Percentiles rank a stretch among this genome's conserved stretches.
phyloP scores from a whole-genome alignment of 768 basidiomycete species.

The Pluteus cervinus region DNA sequence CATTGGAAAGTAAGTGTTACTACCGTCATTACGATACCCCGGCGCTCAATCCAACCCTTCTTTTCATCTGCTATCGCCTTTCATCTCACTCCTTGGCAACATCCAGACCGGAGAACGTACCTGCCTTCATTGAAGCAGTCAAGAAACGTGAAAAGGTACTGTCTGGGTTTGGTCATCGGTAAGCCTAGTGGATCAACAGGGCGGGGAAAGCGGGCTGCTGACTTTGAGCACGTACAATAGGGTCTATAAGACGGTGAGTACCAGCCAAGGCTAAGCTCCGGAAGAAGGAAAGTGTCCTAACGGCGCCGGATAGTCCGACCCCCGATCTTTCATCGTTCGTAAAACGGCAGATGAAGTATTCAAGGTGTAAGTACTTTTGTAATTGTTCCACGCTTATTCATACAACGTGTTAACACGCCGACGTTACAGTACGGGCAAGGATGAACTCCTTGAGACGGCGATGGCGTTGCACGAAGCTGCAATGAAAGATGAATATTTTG shows the following conservation, averaged over 20 bases:
- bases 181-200: conserved; percentile 11
- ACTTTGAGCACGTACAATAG: conserved; percentile 22
- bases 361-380: conserved; percentile 52
- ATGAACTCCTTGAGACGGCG: conserved; percentile 82
- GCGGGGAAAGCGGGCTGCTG: not conserved
- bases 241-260: conserved; percentile 67
- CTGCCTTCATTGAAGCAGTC: conserved; percentile 79
- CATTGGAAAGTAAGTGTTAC: conserved; percentile 62
- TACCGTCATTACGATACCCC: not conserved
- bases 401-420: not conserved
- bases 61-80: not conserved
- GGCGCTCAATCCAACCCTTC: not conserved
- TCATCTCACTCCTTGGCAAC: conserved; percentile 1
- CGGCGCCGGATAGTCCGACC: conserved; percentile 79
- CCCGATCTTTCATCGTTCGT: conserved; percentile 85
- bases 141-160: conserved; percentile 86
- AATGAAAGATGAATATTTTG: conserved; percentile 88
- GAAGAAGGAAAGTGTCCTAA: no score
- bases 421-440: conserved; percentile 64
- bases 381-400: no score
- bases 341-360: conserved; percentile 92
- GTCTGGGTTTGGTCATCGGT: conserved; percentile 88
- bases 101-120: conserved; percentile 73
- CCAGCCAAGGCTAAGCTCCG: no score
- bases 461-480: conserved; percentile 86